Evolutionary conservation across 1,284 basidiomycete species (phyloP).

Genomic region (Lignosus rhinocerotis): DNA sequence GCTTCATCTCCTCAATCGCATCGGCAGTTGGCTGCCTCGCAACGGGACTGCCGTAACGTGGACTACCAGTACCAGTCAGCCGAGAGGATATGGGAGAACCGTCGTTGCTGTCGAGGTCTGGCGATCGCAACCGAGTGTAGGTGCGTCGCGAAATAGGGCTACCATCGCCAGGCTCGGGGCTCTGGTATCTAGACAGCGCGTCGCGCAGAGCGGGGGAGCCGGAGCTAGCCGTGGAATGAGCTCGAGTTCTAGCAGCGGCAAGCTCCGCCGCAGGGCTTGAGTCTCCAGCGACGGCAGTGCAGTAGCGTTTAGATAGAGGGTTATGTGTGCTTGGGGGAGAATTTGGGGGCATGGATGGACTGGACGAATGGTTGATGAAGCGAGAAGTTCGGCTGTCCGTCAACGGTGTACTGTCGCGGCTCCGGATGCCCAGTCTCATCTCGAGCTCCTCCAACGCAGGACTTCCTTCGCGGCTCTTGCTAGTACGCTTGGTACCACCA

Average conservation of each 20-base stretch:
- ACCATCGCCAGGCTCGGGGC: conserved; percentile 21
- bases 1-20: conserved; percentile 67
- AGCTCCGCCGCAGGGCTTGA: conserved; percentile 26
- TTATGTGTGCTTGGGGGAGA: conserved; percentile 15
- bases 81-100: conserved; percentile 16
- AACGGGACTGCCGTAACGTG: conserved; percentile 28
- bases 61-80: conserved; percentile 21
- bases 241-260: conserved; percentile 21
- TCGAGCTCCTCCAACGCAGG: conserved; percentile 61
- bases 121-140: conserved; percentile 34
- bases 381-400: conserved; percentile 26
- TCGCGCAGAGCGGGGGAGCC: conserved; percentile 17
- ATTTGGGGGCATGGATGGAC: conserved; percentile 10
- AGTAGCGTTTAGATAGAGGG: conserved; percentile 19
- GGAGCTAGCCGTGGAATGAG: conserved; percentile 22
- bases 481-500: conserved; percentile 37
- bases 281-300: conserved; percentile 15
- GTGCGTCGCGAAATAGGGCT: conserved; percentile 31
- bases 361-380: conserved; percentile 23
- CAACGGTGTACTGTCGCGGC: conserved; percentile 30
- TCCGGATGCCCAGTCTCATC: conserved; percentile 47
- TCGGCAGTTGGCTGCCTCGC: conserved; percentile 42
- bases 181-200: conserved; percentile 20
- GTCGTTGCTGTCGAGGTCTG: conserved; percentile 23
- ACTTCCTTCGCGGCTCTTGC: conserved; percentile 55